A percentile compares a stretch with the other conserved stretches of the same genome.
Evolutionary conservation across 345 rosid species (phyloP).

Genomic region (Heritiera littoralis): DNA sequence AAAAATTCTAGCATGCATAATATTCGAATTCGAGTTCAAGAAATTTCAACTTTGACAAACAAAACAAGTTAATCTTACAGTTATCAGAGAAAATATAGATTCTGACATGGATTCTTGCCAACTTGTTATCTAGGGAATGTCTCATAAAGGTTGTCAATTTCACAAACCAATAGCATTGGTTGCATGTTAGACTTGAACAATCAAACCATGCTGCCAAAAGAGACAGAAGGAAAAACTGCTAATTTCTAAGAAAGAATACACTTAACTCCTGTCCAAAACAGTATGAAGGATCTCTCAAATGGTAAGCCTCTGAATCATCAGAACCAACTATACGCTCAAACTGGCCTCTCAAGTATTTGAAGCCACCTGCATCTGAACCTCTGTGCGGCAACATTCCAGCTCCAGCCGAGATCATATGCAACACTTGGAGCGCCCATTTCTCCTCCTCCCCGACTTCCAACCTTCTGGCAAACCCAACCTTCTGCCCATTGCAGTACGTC

Average conservation of each 20-base stretch:
- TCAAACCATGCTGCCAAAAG: background rate
- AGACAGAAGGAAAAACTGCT: background rate
- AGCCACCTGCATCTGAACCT: conserved; percentile 14
- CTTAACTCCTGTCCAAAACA: background rate
- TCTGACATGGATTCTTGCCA: background rate
- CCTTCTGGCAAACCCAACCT: conserved; percentile 27
- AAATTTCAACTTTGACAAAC: too few relatives aligned
- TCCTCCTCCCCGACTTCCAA: conserved; percentile 15
- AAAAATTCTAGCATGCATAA: too few relatives aligned
- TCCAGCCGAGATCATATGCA: conserved; percentile 25
- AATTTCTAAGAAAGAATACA: background rate
- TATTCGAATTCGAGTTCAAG: background rate
- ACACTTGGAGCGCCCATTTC: conserved; percentile 22
- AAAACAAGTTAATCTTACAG: too few relatives aligned
- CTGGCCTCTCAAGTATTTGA: conserved; percentile 35
- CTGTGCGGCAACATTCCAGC: conserved; percentile 23
- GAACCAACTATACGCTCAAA: conserved; percentile 26
- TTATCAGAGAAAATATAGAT: too few relatives aligned
- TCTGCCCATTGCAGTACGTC: conserved; percentile 27
- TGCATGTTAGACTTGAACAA: background rate
- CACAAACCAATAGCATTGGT: background rate
- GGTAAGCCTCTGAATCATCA: conserved; percentile 25
- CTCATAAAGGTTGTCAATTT: background rate
- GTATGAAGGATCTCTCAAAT: conserved; percentile 14
- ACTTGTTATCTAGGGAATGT: background rate